A percentile compares a stretch with the other conserved stretches of the same genome.
Evolutionary conservation across 2,329 filamentous ascomycete genomes (phyloP).

Genomic region (Fusarium sp.): DNA sequence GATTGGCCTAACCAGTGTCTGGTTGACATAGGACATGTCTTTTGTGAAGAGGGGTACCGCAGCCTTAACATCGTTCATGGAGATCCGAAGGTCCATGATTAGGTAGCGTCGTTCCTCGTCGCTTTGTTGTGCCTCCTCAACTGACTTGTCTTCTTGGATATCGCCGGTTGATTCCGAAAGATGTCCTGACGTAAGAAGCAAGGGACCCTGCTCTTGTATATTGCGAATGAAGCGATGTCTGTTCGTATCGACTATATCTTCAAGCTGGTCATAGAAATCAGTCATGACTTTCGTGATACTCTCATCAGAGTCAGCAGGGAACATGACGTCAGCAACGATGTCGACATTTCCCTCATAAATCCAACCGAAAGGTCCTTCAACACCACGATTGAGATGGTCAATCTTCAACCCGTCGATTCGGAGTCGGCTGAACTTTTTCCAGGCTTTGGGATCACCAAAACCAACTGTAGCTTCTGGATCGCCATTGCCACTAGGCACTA

Average conservation of each 20-base stretch:
- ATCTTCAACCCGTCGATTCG: conserved; percentile 95
- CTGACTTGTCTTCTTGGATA: conserved; percentile 15
- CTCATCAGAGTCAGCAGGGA: conserved; percentile 88
- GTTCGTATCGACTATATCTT: conserved; percentile 88
- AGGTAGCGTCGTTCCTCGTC: conserved; percentile 81
- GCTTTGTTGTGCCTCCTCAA: conserved; percentile 17
- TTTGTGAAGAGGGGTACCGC: conserved; percentile 92
- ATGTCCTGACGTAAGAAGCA: conserved; percentile 51
- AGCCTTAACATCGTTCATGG: conserved; percentile 94
- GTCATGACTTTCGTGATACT: conserved; percentile 93
- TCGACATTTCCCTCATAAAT: conserved; percentile 98
- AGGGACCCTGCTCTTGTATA: conserved; percentile 49
- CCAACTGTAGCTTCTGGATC: conserved; percentile 67
- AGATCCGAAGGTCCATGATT: conserved; percentile 93
- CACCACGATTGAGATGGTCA: conserved; percentile 93
- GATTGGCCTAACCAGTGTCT: conserved; percentile 93
- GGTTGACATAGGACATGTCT: conserved; percentile 95
- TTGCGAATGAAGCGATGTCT: conserved; percentile 72
- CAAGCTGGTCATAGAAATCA: conserved; percentile 96
- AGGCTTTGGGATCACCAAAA: conserved; percentile 76
- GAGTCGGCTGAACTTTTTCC: conserved; percentile 96
- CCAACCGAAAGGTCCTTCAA: conserved; percentile 96
- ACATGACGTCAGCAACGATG: conserved; percentile 95
- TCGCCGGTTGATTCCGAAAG: conserved; percentile 49
- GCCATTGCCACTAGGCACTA: conserved; percentile 66